Conservation (phyloP, 2,329 filamentous ascomycete genomes). For the Arthrinium puccinioides region DNA sequence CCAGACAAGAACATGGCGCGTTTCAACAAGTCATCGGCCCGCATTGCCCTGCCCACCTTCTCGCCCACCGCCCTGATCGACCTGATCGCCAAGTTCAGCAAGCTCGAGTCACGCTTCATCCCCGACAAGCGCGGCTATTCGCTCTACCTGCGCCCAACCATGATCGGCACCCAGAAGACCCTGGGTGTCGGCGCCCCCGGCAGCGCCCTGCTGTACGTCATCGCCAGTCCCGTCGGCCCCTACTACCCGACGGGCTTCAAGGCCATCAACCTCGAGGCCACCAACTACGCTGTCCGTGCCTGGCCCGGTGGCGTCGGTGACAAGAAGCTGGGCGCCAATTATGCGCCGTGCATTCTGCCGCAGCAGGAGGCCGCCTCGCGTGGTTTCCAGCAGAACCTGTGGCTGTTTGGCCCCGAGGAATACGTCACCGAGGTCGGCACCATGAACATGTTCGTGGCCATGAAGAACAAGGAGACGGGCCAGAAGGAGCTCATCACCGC, state of each 20-base stretch:
- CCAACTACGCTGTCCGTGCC: slow-evolving; percentile 90
- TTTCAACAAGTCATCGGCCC: slow-evolving; percentile 82
- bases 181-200: slow-evolving; percentile 89
- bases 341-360: slow-evolving; percentile 97
- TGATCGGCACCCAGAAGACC: slow-evolving; percentile 95
- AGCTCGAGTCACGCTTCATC: slow-evolving; percentile 84
- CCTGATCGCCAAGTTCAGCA: slow-evolving; percentile 72
- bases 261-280: slow-evolving; percentile 89
- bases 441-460: slow-evolving; percentile 93
- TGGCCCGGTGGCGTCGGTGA: slow-evolving; percentile 98
- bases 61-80: slow-evolving; percentile 66
- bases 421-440: slow-evolving; percentile 96
- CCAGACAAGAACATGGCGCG: slow-evolving; percentile 95
- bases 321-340: slow-evolving; percentile 98
- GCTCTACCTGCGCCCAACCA: slow-evolving; percentile 88
- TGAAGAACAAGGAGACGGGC: slow-evolving; percentile 80
- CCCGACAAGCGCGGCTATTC: slow-evolving; percentile 82
- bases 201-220: slow-evolving; percentile 86
- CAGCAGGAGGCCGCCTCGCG: slow-evolving; percentile 85
- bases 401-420: slow-evolving; percentile 94
- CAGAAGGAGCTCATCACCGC: slow-evolving; percentile 92
- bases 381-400: slow-evolving; percentile 96
- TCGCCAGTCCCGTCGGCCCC: slow-evolving; percentile 91
- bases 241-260: slow-evolving; percentile 99
- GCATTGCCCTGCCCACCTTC: slow-evolving; percentile 90